Evolutionary conservation across 495 filamentous ascomycete species (phyloP).

Genomic region (Tetracladium setigerum): DNA sequence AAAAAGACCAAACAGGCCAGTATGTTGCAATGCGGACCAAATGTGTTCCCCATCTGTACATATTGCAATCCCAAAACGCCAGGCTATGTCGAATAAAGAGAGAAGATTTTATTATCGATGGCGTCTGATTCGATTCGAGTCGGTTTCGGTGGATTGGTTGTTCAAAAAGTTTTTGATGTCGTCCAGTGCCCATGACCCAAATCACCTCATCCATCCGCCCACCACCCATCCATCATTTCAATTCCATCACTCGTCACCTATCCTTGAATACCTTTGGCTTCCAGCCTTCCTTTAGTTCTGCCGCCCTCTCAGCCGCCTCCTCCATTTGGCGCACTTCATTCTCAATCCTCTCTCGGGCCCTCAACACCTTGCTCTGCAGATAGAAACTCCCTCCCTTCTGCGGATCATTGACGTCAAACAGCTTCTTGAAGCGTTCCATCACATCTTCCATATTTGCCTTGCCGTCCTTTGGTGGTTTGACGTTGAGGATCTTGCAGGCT

Average conservation of each 20-base stretch:
- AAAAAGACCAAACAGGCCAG: background rate
- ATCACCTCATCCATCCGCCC: background rate
- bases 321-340: constrained; percentile 54
- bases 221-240: constrained; percentile 6
- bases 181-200: constrained; percentile 2
- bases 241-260: constrained; percentile 36
- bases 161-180: constrained; percentile 1
- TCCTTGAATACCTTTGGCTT: constrained; percentile 95
- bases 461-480: constrained; percentile 78
- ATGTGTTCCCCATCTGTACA: constrained; percentile 8
- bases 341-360: constrained; percentile 88
- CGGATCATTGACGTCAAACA: constrained; percentile 92
- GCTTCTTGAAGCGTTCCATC: constrained; percentile 81
- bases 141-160: background rate
- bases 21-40: constrained; percentile 17
- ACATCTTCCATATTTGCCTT: constrained; percentile 67
- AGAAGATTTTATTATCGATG: constrained; percentile 22
- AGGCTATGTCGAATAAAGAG: constrained; percentile 27
- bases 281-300: constrained; percentile 76
- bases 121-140: constrained; percentile 4
- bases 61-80: constrained; percentile 21
- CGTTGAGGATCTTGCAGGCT: constrained; percentile 95
- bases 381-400: constrained; percentile 96
- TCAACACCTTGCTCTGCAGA: constrained; percentile 89
- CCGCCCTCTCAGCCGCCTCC: constrained; percentile 45